Evolutionary conservation across 495 filamentous ascomycete species (phyloP).

Genomic region (Baudoinia panamericana): DNA sequence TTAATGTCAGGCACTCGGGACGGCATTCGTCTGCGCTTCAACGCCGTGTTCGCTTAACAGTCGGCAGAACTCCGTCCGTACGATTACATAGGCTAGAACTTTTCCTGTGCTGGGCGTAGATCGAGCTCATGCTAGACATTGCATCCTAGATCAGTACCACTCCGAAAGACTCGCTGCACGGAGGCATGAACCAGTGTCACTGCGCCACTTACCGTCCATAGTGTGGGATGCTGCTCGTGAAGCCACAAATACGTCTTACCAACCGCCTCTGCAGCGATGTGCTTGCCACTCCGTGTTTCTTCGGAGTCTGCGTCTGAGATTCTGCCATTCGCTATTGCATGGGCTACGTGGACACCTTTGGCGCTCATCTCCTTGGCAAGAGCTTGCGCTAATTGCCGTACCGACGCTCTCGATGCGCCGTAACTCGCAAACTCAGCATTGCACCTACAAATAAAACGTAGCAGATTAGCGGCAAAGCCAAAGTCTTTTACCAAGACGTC

Average conservation of each 20-base stretch:
- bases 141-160: not conserved
- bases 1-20: no score
- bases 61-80: no score
- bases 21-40: no score
- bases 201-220: conserved; percentile 31
- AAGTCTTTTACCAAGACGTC: no score
- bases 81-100: conserved; percentile 24
- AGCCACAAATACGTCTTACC: conserved; percentile 39
- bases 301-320: conserved; percentile 35
- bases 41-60: no score
- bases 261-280: conserved; percentile 35
- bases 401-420: conserved; percentile 33
- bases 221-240: conserved; percentile 28
- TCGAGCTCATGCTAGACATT: conserved; percentile 27
- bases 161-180: not conserved
- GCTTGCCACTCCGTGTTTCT: conserved; percentile 32
- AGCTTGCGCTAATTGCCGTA: conserved; percentile 35
- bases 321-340: conserved; percentile 36
- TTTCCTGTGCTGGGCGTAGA: conserved; percentile 36
- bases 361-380: conserved; percentile 36
- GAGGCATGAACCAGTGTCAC: not conserved
- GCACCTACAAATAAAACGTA: no score
- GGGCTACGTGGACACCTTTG: conserved; percentile 36
- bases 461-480: conserved; percentile 14
- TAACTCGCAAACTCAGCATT: conserved; percentile 35